Percentiles rank a stretch among this genome's conserved stretches.
Evolutionary conservation across 495 filamentous ascomycete genomes (phyloP).

Genomic region (Pseudoneurospora amorphoporcata): DNA sequence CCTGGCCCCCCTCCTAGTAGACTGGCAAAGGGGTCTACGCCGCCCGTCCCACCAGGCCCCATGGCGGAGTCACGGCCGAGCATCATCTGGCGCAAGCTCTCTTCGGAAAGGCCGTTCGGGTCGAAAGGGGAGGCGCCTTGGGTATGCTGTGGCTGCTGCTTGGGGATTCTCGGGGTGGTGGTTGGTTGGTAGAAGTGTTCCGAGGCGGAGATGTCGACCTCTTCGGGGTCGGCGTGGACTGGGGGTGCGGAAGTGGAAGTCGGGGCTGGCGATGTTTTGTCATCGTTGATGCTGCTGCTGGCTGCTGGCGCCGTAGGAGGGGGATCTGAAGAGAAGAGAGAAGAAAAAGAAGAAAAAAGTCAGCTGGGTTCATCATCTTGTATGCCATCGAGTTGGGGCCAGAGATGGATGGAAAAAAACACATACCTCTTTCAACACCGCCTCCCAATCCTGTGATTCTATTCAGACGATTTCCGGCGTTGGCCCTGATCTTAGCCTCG

Average conservation of each 20-base stretch:
- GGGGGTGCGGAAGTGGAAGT: conserved; percentile 2
- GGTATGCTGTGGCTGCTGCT: conserved; percentile 15
- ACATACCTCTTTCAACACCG: conserved; percentile 41
- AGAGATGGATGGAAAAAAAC: background rate
- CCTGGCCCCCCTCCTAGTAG: conserved; percentile 7
- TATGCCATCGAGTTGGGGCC: background rate
- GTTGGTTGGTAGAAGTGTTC: conserved; percentile 44
- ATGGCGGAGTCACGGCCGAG: conserved; percentile 24
- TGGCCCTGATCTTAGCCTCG: conserved; percentile 80
- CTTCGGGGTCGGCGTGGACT: conserved; percentile 52
- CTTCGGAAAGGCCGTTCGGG: conserved; percentile 19
- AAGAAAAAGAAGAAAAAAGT: background rate
- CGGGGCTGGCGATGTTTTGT: background rate
- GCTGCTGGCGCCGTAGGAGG: conserved; percentile 6
- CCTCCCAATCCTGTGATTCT: conserved; percentile 75
- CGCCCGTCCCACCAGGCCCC: conserved; percentile 13
- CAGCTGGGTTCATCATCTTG: background rate
- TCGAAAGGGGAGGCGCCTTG: background rate
- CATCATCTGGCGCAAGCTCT: conserved; percentile 39
- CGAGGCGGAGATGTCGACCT: conserved; percentile 53
- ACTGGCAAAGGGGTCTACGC: conserved; percentile 24
- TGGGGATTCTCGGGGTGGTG: conserved; percentile 21
- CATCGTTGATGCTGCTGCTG: conserved; percentile 6
- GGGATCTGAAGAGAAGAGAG: background rate
- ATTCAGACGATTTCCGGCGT: conserved; percentile 67